Percentiles rank a stretch among this genome's conserved stretches.
Conservation (phyloP, 1,284 basidiomycete genomes). For the Ustilago cynodontis region DNA sequence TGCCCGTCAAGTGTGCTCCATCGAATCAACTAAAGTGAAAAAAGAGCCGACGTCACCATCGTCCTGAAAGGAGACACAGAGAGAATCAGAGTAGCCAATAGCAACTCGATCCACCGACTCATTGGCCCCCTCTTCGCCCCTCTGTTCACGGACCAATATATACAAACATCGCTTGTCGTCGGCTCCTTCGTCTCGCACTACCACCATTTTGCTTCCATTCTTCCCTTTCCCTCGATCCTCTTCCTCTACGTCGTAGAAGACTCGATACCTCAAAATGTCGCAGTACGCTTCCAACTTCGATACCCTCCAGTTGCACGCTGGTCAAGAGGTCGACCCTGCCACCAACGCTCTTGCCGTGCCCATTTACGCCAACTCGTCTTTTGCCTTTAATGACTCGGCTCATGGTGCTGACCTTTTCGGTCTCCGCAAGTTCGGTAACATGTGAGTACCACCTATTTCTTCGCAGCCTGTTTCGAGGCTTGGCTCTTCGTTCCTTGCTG, state of each 20-base stretch:
- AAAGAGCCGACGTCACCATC: conserved; percentile 8
- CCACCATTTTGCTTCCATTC: background rate
- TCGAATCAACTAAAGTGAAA: background rate
- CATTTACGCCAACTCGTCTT: conserved; percentile 75
- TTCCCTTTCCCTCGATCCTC: conserved; percentile 4
- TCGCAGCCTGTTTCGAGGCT: background rate
- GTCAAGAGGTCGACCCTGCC: conserved; percentile 79
- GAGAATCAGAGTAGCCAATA: background rate
- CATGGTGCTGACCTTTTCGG: conserved; percentile 87
- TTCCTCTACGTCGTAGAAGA: conserved; percentile 2
- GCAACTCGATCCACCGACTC: background rate
- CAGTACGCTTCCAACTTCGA: conserved; percentile 65
- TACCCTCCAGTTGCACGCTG: conserved; percentile 78
- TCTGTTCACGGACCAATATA: conserved; percentile 24
- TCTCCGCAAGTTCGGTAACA: conserved; percentile 76
- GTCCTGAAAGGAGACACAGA: background rate
- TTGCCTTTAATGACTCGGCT: conserved; percentile 69
- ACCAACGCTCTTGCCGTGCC: conserved; percentile 84
- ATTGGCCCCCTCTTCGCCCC: conserved; percentile 9
- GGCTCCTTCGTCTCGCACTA: background rate
- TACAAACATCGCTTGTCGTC: conserved; percentile 2
- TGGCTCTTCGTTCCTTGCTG: background rate
- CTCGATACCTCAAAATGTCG: conserved; percentile 15
- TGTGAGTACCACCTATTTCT: conserved; percentile 68
- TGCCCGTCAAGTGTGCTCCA: background rate